Evolutionary conservation across 2,329 filamentous ascomycete species (phyloP).

Genomic region (Metarhizium guizhouense): DNA sequence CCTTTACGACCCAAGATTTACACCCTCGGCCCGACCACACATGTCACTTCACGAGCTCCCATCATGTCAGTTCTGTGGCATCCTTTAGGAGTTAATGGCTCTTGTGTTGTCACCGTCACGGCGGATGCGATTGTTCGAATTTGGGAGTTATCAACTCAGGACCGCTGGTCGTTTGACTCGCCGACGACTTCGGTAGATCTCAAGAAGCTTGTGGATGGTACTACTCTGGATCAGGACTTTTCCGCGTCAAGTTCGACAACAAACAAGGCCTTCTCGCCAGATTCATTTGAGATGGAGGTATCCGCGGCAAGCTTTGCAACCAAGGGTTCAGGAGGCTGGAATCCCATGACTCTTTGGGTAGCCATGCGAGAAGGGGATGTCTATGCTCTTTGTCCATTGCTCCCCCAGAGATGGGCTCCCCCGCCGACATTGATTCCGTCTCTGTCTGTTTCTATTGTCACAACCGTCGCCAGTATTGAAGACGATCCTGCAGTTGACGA

Average conservation of each 20-base stretch:
- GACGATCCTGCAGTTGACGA: conserved; percentile 47
- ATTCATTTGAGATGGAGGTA: conserved; percentile 88
- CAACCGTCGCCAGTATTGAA: conserved; percentile 56
- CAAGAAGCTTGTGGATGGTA: conserved; percentile 79
- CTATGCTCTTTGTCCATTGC: conserved; percentile 83
- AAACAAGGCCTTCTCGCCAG: conserved; percentile 77
- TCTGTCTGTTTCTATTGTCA: conserved; percentile 72
- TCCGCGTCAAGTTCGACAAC: conserved; percentile 63
- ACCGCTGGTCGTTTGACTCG: conserved; percentile 79
- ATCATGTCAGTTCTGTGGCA: conserved; percentile 85
- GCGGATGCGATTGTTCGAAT: conserved; percentile 79
- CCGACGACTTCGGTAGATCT: conserved; percentile 80
- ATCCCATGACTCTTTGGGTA: conserved; percentile 91
- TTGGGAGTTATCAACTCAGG: conserved; percentile 80
- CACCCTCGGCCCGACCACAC: conserved; percentile 84
- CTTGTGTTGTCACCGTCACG: conserved; percentile 80
- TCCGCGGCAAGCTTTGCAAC: conserved; percentile 74
- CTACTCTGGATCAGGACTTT: conserved; percentile 74
- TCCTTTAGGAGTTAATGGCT: conserved; percentile 73
- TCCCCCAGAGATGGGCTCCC: conserved; percentile 80
- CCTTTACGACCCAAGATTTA: conserved; percentile 76
- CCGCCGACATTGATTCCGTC: conserved; percentile 70
- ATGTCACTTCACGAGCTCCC: conserved; percentile 77
- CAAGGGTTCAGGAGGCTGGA: conserved; percentile 71
- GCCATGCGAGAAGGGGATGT: conserved; percentile 92